Percentiles rank a stretch among this genome's conserved stretches.
Conservation (phyloP, 2,329 filamentous ascomycete species). For the Arthrocladium fulminans region DNA sequence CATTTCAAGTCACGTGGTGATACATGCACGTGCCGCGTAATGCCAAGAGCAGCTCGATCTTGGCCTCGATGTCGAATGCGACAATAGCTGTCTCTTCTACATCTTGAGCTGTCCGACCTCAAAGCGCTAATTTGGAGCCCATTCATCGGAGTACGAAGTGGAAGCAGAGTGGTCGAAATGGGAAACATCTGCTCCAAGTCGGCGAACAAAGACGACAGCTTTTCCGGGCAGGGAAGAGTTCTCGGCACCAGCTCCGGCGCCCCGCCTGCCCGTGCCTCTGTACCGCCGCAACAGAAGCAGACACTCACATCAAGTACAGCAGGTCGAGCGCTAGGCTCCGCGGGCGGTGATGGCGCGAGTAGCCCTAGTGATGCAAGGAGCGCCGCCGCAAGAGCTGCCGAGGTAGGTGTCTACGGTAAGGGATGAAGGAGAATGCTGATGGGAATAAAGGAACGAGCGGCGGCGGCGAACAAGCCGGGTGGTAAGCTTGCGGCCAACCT, state of each 20-base stretch:
- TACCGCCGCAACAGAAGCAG: constrained; percentile 38
- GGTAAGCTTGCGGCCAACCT: constrained; percentile 65
- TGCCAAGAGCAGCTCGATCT: too few species aligned
- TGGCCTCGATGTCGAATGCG: too few species aligned
- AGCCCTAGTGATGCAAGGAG: constrained; percentile 50
- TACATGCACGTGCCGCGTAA: too few species aligned
- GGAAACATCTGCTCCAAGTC: constrained; percentile 78
- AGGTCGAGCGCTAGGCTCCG: constrained; percentile 53
- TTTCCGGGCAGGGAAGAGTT: constrained; percentile 62
- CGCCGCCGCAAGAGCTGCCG: constrained; percentile 72
- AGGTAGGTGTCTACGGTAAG: constrained; percentile 51
- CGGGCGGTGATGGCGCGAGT: constrained; percentile 32
- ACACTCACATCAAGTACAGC: constrained; percentile 34
- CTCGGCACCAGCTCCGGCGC: constrained; percentile 50
- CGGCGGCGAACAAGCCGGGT: constrained; percentile 44
- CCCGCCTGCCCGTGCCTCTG: constrained; percentile 38
- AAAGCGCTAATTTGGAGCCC: too few species aligned
- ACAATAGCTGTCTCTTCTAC: too few species aligned
- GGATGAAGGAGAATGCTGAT: not conserved
- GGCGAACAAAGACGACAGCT: constrained; percentile 51
- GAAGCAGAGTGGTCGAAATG: too few species aligned
- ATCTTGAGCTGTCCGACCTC: too few species aligned
- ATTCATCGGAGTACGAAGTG: too few species aligned
- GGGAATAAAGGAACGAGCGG: constrained; percentile 54
- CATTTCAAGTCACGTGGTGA: too few species aligned